phyloP scores from a whole-genome alignment of 768 basidiomycete species.

The Podaxis pistillaris region DNA sequence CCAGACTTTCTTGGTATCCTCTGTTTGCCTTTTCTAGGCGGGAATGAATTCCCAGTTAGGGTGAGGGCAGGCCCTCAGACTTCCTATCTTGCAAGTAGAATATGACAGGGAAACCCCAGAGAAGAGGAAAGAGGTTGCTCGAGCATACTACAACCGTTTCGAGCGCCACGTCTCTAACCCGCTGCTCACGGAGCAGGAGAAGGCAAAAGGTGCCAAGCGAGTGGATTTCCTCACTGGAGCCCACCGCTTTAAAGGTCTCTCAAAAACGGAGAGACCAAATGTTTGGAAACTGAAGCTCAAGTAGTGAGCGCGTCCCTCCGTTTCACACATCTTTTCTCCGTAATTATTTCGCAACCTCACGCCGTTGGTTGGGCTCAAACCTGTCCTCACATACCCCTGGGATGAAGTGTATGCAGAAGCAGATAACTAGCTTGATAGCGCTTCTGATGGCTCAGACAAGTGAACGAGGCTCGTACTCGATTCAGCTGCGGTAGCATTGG shows the following conservation, averaged over 20 bases:
- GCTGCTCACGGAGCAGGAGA: background rate
- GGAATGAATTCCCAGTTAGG: too few species aligned
- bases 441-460: too few species aligned
- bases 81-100: background rate
- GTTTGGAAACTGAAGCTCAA: background rate
- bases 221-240: constrained; percentile 4
- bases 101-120: background rate
- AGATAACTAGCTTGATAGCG: too few species aligned
- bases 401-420: too few species aligned
- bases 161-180: constrained; percentile 2
- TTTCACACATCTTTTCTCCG: background rate
- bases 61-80: background rate
- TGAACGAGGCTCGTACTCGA: too few species aligned
- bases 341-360: background rate
- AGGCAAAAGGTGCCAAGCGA: background rate
- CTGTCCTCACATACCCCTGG: too few species aligned
- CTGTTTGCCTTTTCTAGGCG: too few species aligned
- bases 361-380: background rate
- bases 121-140: background rate
- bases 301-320: background rate
- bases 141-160: background rate
- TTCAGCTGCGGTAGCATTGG: too few species aligned
- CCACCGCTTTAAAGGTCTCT: constrained; percentile 1
- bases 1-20: background rate
- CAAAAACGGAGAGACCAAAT: background rate